Evolutionary conservation across 106 monocot genomes (phyloP).

Genomic region (Iris macrosiphon): DNA sequence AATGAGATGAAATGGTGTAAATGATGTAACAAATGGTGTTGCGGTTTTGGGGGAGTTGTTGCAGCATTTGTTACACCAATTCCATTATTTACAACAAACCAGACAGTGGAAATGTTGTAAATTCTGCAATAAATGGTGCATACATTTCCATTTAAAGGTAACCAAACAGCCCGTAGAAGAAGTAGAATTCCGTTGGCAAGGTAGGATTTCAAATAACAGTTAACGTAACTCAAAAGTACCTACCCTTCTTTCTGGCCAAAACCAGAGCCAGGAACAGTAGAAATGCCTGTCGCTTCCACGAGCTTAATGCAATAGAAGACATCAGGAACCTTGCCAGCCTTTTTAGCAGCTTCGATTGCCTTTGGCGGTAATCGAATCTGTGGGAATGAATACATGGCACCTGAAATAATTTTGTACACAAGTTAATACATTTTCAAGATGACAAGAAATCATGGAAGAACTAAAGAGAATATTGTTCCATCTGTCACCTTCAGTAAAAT

Average conservation of each 20-base stretch:
- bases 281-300: slow-evolving; percentile 95
- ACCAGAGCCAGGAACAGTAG: slow-evolving; percentile 98
- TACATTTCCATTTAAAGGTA: too few species aligned
- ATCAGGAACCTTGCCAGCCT: slow-evolving; percentile 86
- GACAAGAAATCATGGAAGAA: slow-evolving; percentile 3
- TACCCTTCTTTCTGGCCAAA: slow-evolving; percentile 99
- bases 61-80: too few species aligned
- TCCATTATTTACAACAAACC: too few species aligned
- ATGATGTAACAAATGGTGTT: too few species aligned
- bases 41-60: too few species aligned
- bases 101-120: too few species aligned
- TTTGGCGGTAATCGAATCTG: slow-evolving; percentile 81
- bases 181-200: too few species aligned
- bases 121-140: too few species aligned
- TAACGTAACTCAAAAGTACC: not conserved
- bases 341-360: slow-evolving; percentile 91
- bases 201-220: not conserved
- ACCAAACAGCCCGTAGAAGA: too few species aligned
- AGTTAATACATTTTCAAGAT: not conserved
- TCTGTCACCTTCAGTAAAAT: slow-evolving; percentile 84
- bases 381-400: slow-evolving; percentile 99
- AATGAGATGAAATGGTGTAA: too few species aligned
- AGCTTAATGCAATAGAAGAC: slow-evolving; percentile 98
- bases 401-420: slow-evolving; percentile 35
- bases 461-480: not conserved